Evolutionary conservation across 2,329 filamentous ascomycete genomes (phyloP), one percentile per base, ranked within the genome.

Genomic region (Elsinoe perseae): DNA sequence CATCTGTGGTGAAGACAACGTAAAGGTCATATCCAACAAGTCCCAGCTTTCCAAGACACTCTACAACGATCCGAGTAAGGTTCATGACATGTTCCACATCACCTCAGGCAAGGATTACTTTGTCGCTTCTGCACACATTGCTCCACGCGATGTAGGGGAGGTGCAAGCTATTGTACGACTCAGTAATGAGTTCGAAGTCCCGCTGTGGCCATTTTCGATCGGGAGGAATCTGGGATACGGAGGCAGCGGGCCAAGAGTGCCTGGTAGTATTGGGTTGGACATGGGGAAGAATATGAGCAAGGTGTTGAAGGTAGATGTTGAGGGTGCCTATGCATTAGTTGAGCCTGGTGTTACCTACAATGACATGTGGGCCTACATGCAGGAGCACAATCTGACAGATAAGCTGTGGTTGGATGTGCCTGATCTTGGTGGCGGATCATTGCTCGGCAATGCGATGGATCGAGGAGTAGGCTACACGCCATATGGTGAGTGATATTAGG

Each of bases 301-400:
- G 60, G 71, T 82, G 7, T 62, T 82, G 7, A 70, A 78, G 34
- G 72, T 82, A 12, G 74, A 79, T 61, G 71, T 69, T 0, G 73
- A 77, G 14, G 73, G 72, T 40, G 76, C 75, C 18, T 78, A 71
- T 56, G 76, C 72, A 40, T 65, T 82, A 0, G 71, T 82, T 3
- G 79, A 82, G 62, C 80, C 80, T 0, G 79, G 80, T 1, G 79
- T 82, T 0, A 77, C 78, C 0, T 81, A 75, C 61, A 73, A 75
- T 56, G 72, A 72, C 25, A 67, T 82, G 6, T 72, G 81, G 58
- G 71, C 80, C n/a, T 71, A 77, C 53, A 64, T 80, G n/a, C 66
- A 71, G 58, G 65, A 70, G 62, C 65, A 70, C 52, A 69, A 70
- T 20, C 62, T 77, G 4, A 46, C 50, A 2, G 62, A 64, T 2